phyloP scores from a whole-genome alignment of 2,329 filamentous ascomycete species.

The Exophiala viscosa region DNA sequence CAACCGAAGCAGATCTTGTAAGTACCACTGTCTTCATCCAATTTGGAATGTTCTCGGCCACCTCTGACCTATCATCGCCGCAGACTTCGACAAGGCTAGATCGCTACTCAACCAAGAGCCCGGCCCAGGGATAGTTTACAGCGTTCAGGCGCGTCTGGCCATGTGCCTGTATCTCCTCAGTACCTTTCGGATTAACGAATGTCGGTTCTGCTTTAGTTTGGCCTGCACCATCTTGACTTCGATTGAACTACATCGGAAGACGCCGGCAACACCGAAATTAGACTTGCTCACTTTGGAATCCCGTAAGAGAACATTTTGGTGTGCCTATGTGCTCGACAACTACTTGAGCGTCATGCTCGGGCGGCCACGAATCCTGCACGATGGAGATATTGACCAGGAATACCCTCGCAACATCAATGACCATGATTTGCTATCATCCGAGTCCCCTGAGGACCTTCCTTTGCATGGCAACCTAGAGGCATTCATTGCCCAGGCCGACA shows the following conservation, averaged over 20 bases:
- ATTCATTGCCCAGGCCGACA: slow-evolving; percentile 26
- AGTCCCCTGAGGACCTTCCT: slow-evolving; percentile 34
- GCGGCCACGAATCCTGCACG: slow-evolving; percentile 57
- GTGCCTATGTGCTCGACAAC: slow-evolving; percentile 59
- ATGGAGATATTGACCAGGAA: slow-evolving; percentile 61
- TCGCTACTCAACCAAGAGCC: slow-evolving; percentile 37
- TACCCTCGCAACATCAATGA: slow-evolving; percentile 56
- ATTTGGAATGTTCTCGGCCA: background rate
- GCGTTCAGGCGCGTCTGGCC: slow-evolving; percentile 52
- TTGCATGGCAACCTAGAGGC: slow-evolving; percentile 30
- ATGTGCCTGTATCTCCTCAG: slow-evolving; percentile 54
- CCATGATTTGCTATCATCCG: slow-evolving; percentile 50
- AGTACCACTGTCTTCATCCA: background rate
- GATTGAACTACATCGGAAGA: slow-evolving; percentile 39
- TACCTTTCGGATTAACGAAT: slow-evolving; percentile 54
- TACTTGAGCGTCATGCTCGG: slow-evolving; percentile 63
- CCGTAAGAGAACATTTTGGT: slow-evolving; percentile 60
- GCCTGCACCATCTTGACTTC: slow-evolving; percentile 41
- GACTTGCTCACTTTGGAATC: slow-evolving; percentile 47
- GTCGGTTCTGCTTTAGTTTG: slow-evolving; percentile 54
- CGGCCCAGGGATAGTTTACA: slow-evolving; percentile 48
- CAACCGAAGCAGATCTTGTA: slow-evolving; percentile 15
- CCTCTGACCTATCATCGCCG: background rate
- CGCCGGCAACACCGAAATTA: slow-evolving; percentile 30
- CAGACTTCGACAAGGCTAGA: slow-evolving; percentile 25